Evolutionary conservation across 164 flowering plant genomes (phyloP), one percentile per base, ranked within the genome.

Genomic region (Vitis labrusca): DNA sequence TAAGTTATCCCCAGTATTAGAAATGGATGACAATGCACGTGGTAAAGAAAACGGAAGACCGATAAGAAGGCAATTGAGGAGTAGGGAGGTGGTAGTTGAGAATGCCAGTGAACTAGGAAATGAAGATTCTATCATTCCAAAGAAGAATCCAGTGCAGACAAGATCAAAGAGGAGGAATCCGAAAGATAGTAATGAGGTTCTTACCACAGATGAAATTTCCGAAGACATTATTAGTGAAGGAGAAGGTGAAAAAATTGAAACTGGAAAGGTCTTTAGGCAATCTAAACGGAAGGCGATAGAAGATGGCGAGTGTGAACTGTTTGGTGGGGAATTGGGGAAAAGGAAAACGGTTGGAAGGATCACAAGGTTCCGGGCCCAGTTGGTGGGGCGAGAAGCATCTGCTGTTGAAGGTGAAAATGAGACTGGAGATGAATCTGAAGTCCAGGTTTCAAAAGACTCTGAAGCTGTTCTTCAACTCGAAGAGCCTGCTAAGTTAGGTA

Each of bases 61-160:
- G 7, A 37, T 37, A 37, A 37, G 44, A 17, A 32, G 16, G 50
- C 51, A 27, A 17, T 65, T 65, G 70, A 74, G 66, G 63, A 65
- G 60, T 17, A 65, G 66, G 62, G 60, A 44, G 55, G 11, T 68
- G 44, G 56, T 16, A 17, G 51, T 10, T 47, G 27, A 50, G 1
- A 59, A 5, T n/a, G 63, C 9, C 44, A 37, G 44, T 37, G 44
- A 37, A 37, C 44, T 37, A 3, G 44, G 44, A 7, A 37, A 37
- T 37, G 68, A 11, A 11, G 55, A 54, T 15, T n/a, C 12, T 12
- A 17, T 11, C 30, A 23, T 10, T n/a, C 12, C 10, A 14, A 48
- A 50, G 61, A 69, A 68, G 65, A 52, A 65, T 27, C n/a, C 19
- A 37, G 44, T 37, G 44, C 44, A 37, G 44, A 37, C 44, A 37